Evolutionary conservation across 108 stramenopile species (phyloP), one percentile per base, ranked within the genome.

Genomic region (Schizochytrium sp.): DNA sequence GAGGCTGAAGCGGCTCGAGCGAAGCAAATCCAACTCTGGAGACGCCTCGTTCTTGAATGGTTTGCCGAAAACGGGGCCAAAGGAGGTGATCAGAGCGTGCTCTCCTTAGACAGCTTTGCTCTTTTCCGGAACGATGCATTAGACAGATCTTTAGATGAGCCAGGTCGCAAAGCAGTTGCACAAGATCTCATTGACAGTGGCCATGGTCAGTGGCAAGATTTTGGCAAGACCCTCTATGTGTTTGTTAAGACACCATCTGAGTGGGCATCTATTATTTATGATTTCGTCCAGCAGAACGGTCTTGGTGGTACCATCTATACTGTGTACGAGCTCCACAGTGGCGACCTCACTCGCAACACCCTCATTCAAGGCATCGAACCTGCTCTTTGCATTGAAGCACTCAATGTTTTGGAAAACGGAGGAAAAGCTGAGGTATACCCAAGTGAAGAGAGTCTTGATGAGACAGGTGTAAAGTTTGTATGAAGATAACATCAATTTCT

Each of bases 271-370:
- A 49, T 83, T 10, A 83, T 83, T 10, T 55, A 55, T 28, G 76
- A 83, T 38, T 83, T 83, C 55, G 53, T 83, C 12, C 76, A 83
- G 50, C 47, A 55, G 10, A 83, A 83, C 2, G 76, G 76, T 5
- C 76, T 83, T 53, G 76, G 50, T 28, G 76, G 76, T 5, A 83
- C 76, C 47, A 83, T 83, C 13, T 83, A 83, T 28, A 83, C 76
- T 38, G 50, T 83, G 50, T 83, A 83, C 76, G 76, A 83, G 53
- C 76, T 83, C 15, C 76, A 83, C 28, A 55, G 50, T n/a, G 76
- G 76, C 53, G 76, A 83, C 53, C 76, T 83, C 47, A 83, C 76
- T n/a, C 47, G 76, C 50, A 55, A 55, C 76, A 55, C 76, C 8
- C 53, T 53, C 1, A 49, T 83, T 83, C 50, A 83, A 40, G 76